phyloP scores from a whole-genome alignment of 2,329 filamentous ascomycete species.

The Drechslerella coelobrocha region DNA sequence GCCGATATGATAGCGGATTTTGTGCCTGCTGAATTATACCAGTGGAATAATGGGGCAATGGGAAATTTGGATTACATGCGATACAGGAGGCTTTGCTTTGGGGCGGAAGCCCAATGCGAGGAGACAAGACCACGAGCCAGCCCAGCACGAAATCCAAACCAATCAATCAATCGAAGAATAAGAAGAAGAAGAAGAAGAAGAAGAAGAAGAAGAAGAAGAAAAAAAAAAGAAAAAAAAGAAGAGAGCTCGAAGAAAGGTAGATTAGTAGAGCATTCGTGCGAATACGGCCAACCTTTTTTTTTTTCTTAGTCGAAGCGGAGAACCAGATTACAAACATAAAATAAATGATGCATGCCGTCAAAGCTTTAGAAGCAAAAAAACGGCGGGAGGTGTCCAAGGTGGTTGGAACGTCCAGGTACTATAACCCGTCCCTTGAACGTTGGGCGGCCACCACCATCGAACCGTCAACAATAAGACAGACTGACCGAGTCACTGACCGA shows the following conservation, averaged over 20 bases:
- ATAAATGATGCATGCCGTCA: conserved; percentile 1
- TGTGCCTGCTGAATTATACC: too few relatives aligned
- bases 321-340: conserved; percentile 15
- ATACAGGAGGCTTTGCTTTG: too few relatives aligned
- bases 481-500: too few relatives aligned
- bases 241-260: too few relatives aligned
- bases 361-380: conserved; percentile 27
- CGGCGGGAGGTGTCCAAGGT: conserved; percentile 41
- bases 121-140: conserved; percentile 24
- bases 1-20: too few relatives aligned
- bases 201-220: conserved; percentile 23
- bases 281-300: conserved; percentile 12
- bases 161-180: conserved; percentile 14
- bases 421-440: conserved; percentile 44
- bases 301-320: conserved; percentile 18
- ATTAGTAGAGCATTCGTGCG: not conserved
- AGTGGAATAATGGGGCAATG: too few relatives aligned
- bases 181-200: conserved; percentile 18
- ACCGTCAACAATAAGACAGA: conserved; percentile 33
- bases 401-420: conserved; percentile 48
- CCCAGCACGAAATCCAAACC: not conserved
- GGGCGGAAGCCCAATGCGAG: conserved; percentile 15
- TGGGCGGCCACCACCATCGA: conserved; percentile 23
- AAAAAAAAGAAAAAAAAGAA: conserved; percentile 20
- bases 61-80: too few relatives aligned